Conservation (phyloP, 768 basidiomycete genomes). For the Tricholoma flavovirens region DNA sequence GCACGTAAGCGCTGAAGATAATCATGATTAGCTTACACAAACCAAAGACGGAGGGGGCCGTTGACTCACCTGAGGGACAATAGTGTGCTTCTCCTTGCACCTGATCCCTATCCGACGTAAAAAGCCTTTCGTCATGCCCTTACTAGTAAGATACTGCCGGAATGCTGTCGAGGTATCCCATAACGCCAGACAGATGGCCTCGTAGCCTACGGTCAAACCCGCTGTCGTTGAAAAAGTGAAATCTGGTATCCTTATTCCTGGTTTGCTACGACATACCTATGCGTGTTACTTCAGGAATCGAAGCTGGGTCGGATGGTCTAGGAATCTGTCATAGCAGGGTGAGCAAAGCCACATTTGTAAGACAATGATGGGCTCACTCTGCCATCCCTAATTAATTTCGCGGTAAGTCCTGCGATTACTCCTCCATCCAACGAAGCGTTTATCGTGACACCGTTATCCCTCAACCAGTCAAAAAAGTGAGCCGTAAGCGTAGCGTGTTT, state of each 20-base stretch:
- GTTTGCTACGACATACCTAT: not conserved
- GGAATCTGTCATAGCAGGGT: not conserved
- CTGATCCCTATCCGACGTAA: constrained; percentile 5
- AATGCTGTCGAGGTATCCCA: constrained; percentile 36
- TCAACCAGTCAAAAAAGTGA: not conserved
- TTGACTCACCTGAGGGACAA: constrained; percentile 34
- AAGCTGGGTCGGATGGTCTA: not conserved
- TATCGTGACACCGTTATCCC: too few species aligned
- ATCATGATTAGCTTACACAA: not conserved
- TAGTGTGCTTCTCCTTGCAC: constrained; percentile 20
- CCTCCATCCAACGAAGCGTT: not conserved
- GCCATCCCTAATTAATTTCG: not conserved
- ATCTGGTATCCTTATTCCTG: not conserved
- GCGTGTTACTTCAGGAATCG: not conserved
- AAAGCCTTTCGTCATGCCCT: constrained; percentile 21
- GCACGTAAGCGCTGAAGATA: not conserved
- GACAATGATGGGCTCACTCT: not conserved
- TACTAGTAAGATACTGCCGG: constrained; percentile 24
- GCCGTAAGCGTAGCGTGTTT: not conserved
- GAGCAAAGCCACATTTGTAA: not conserved
- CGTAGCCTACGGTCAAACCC: not conserved
- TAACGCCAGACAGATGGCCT: not conserved
- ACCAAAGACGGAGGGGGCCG: not conserved
- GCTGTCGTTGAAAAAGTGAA: not conserved
- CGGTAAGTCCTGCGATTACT: not conserved